Evolutionary conservation across 345 rosid genomes (phyloP), one percentile per base, ranked within the genome.

Genomic region (Populus alba): DNA sequence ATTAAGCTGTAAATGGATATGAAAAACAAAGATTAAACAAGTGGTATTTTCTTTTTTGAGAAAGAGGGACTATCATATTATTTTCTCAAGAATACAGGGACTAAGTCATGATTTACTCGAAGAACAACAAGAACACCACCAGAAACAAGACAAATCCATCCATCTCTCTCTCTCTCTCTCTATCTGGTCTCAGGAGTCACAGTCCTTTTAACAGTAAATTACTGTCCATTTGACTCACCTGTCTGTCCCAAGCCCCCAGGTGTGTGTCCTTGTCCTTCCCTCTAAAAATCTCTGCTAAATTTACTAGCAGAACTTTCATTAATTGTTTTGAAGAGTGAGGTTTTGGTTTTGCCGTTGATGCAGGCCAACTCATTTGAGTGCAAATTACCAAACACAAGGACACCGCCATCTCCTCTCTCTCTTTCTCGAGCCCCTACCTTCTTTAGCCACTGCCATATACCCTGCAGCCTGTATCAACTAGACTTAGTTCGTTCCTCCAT

Each of bases 341-440:
- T 68, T 12, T 53, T 6, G 45, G 17, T 68, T 7, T 77, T 70
- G 77, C 77, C 61, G 39, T 55, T 10, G 78, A 43, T 29, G 39
- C 20, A 66, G 31, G 59, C 80, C 63, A 76, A 51, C 31, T 75
- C 55, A 8, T 41, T 73, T 2, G 35, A 67, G 74, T 70, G 25
- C 59, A 68, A 57, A 66, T 79, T 70, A 73, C 76, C 80, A 71
- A 81, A 75, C 79, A 23, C 81, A 25, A 75, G 65, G 69, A 47
- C 22, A 68, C 20, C 71, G 23, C 16, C 13, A 10, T 12, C 47
- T 16, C 22, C 15, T 76, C 87, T 86, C 87, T 84, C 80, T 82
- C 89, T 81, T 74, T 81, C 90, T 85, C 89, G 83, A 82, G 87
- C 87, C 92, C 87, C 87, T 25, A 79, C 84, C 77, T 65, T 57